Percentiles rank a stretch among this genome's conserved stretches.
phyloP scores from a whole-genome alignment of 2,329 filamentous ascomycete genomes.

The Neodidymelliopsis sp. region DNA sequence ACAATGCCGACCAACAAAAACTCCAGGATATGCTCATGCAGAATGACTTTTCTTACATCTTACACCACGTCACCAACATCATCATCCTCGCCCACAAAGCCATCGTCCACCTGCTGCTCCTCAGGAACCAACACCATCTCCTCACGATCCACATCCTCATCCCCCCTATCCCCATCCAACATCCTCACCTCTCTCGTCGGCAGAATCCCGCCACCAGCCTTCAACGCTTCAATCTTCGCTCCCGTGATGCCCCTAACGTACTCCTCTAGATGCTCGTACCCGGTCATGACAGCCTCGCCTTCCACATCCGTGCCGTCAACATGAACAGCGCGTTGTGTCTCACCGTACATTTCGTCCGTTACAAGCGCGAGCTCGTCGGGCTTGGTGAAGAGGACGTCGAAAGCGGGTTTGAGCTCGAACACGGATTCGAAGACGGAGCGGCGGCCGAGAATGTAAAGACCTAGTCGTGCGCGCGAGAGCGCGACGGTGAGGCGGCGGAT shows the following conservation, averaged over 20 bases:
- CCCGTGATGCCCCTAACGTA: slow-evolving; percentile 97
- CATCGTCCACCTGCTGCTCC: slow-evolving; percentile 4
- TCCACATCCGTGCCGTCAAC: slow-evolving; percentile 52
- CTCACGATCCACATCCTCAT: slow-evolving; percentile 36
- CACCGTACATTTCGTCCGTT: slow-evolving; percentile 82
- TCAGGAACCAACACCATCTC: slow-evolving; percentile 40
- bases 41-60: neutral
- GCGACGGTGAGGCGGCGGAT: slow-evolving; percentile 93
- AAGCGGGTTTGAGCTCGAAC: slow-evolving; percentile 86
- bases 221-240: slow-evolving; percentile 68
- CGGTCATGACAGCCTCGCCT: slow-evolving; percentile 75
- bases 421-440: slow-evolving; percentile 87
- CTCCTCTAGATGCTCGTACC: slow-evolving; percentile 91
- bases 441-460: slow-evolving; percentile 90
- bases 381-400: slow-evolving; percentile 77
- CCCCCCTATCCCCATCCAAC: slow-evolving; percentile 38
- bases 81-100: slow-evolving; percentile 1
- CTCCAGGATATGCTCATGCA: no score
- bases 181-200: slow-evolving; percentile 48
- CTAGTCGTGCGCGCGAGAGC: slow-evolving; percentile 87
- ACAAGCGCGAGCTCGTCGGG: slow-evolving; percentile 82
- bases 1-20: slow-evolving; percentile 2
- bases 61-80: slow-evolving; percentile 13
- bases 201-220: slow-evolving; percentile 49
- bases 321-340: slow-evolving; percentile 62